phyloP scores from a whole-genome alignment of 345 rosid species.

The Gossypium bickii region DNA sequence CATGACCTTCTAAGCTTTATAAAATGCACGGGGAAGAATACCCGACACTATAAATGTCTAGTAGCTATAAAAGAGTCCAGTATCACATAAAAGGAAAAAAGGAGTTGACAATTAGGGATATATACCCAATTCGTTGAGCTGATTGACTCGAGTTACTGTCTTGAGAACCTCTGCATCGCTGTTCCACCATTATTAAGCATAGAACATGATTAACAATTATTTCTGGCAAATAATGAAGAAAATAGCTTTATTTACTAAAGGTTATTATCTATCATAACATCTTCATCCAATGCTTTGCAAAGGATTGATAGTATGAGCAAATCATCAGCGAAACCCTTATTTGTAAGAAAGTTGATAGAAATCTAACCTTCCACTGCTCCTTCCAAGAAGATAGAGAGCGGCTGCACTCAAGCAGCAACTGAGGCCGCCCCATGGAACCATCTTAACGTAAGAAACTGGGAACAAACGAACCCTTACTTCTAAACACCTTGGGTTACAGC shows the following conservation, averaged over 20 bases:
- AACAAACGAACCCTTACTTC: slow-evolving; percentile 14
- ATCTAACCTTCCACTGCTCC: slow-evolving; percentile 78
- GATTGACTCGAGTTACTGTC: slow-evolving; percentile 69
- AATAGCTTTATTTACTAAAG: background rate
- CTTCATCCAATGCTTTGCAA: background rate
- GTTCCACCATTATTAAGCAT: slow-evolving; percentile 9
- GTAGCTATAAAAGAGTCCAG: background rate
- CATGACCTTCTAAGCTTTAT: background rate
- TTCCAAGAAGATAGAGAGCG: slow-evolving; percentile 83
- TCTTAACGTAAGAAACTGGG: slow-evolving; percentile 15
- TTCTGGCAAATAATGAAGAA: background rate
- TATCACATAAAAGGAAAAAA: background rate
- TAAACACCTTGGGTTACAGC: background rate
- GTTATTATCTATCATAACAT: background rate
- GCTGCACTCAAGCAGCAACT: slow-evolving; percentile 88
- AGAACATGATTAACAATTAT: background rate
- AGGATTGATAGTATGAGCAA: background rate
- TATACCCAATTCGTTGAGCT: slow-evolving; percentile 83
- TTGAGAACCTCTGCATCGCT: slow-evolving; percentile 85
- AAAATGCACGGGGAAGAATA: background rate
- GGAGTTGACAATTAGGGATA: background rate
- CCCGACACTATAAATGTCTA: background rate
- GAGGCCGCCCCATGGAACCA: slow-evolving; percentile 91
- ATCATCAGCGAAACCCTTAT: background rate
- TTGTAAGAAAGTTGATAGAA: background rate